These are phyloP conservation scores for Blastomyces percursus DNA, from an alignment of 2,329 filamentous ascomycete genomes.

Conservation along the genomic window DNA sequence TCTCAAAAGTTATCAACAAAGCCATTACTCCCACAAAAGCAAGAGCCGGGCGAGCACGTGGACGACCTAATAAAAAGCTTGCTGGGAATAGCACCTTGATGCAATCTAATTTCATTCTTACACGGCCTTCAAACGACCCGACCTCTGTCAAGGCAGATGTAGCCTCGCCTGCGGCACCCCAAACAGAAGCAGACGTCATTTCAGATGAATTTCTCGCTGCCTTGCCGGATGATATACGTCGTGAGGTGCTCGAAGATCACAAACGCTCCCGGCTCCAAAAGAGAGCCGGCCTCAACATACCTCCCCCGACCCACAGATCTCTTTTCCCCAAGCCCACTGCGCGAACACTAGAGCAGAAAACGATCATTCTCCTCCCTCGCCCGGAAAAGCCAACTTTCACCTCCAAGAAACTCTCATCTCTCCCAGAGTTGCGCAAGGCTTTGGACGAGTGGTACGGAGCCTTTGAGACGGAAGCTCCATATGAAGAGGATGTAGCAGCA, in stretches of 20 bases:
- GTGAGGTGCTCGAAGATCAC: slow-evolving; percentile 68
- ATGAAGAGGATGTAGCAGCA: slow-evolving; percentile 63
- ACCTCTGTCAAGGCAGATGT: slow-evolving; percentile 12
- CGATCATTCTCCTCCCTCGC: slow-evolving; percentile 39
- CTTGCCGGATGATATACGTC: slow-evolving; percentile 67
- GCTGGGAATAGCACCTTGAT: slow-evolving; percentile 51
- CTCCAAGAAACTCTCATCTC: slow-evolving; percentile 41
- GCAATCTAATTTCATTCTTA: slow-evolving; percentile 61
- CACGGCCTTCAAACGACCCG: slow-evolving; percentile 19
- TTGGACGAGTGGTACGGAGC: slow-evolving; percentile 64
- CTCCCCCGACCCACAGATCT: slow-evolving; percentile 10
- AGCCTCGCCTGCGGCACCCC: slow-evolving; percentile 19
- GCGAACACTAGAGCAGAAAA: slow-evolving; percentile 24
- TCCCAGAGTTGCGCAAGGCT: slow-evolving; percentile 60
- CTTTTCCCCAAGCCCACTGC: background rate
- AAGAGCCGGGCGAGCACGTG: slow-evolving; percentile 41
- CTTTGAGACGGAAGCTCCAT: slow-evolving; percentile 64
- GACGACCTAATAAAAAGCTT: slow-evolving; percentile 39
- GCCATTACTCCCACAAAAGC: slow-evolving; percentile 55
- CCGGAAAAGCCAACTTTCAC: slow-evolving; percentile 52
- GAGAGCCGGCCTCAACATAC: slow-evolving; percentile 40
- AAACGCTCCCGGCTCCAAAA: slow-evolving; percentile 50
- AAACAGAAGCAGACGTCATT: slow-evolving; percentile 30
- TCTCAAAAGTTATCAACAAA: slow-evolving; percentile 28
- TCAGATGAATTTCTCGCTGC: slow-evolving; percentile 68